phyloP scores from a whole-genome alignment of 148 eudicot species.

The Bassia scoparia region DNA sequence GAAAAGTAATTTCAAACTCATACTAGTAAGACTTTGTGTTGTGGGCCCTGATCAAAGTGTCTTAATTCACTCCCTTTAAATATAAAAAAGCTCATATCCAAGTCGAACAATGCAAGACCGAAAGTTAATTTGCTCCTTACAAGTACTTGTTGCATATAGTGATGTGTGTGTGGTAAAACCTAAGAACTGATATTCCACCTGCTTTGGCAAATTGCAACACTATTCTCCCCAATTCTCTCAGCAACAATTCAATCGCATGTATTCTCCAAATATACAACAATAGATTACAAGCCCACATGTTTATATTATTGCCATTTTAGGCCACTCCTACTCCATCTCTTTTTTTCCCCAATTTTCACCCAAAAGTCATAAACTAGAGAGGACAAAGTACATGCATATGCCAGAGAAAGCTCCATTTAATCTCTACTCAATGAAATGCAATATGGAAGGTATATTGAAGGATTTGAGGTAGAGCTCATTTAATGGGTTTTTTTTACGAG shows the following conservation, averaged over 20 bases:
- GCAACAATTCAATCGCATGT: constrained; percentile 18
- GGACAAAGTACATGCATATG: background rate
- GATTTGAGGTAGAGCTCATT: background rate
- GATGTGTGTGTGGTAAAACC: background rate
- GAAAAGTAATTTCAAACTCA: background rate
- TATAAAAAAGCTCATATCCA: constrained; percentile 14
- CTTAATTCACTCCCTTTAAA: background rate
- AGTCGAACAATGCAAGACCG: constrained; percentile 25
- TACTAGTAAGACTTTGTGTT: background rate
- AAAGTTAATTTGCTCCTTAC: constrained; percentile 26
- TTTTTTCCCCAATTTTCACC: background rate
- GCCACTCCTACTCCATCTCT: background rate
- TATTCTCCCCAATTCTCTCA: background rate
- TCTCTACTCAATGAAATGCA: background rate
- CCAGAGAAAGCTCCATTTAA: background rate
- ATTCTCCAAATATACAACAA: constrained; percentile 12
- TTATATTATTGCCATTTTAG: background rate
- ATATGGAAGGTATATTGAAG: background rate
- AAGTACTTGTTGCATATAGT: constrained; percentile 18
- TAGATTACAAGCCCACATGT: constrained; percentile 14
- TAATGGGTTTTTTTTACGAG: too few species aligned
- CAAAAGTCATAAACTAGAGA: background rate
- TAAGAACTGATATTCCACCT: background rate
- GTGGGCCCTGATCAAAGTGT: constrained; percentile 2
- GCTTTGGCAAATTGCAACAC: background rate